phyloP scores from a whole-genome alignment of 2,329 filamentous ascomycete species.

The Pseudogymnoascus sp. region DNA sequence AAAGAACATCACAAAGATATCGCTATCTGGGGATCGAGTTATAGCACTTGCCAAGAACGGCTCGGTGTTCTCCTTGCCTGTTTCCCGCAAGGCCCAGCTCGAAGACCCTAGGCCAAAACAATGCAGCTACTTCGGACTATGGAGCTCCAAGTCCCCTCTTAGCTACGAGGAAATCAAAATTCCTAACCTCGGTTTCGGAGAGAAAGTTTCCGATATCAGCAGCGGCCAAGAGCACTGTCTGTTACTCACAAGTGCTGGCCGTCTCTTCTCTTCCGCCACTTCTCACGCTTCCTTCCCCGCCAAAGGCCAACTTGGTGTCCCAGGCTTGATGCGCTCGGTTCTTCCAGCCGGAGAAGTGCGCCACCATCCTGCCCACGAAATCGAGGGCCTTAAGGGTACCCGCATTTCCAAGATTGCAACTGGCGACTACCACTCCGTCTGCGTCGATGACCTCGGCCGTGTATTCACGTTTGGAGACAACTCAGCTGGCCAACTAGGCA shows the following conservation, averaged over 20 bases:
- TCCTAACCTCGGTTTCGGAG: slow-evolving; percentile 54
- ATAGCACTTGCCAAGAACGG: slow-evolving; percentile 70
- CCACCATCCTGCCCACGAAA: slow-evolving; percentile 70
- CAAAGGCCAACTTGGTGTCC: slow-evolving; percentile 79
- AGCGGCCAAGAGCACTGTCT: slow-evolving; percentile 81
- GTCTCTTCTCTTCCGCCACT: slow-evolving; percentile 81
- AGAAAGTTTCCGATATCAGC: slow-evolving; percentile 66
- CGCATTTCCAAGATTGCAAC: slow-evolving; percentile 68
- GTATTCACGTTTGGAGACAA: slow-evolving; percentile 91
- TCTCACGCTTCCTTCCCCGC: slow-evolving; percentile 71
- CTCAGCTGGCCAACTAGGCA: slow-evolving; percentile 81
- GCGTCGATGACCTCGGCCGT: slow-evolving; percentile 65
- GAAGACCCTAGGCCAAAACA: slow-evolving; percentile 57
- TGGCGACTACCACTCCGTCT: slow-evolving; percentile 81
- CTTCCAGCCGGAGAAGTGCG: slow-evolving; percentile 64
- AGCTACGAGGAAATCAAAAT: slow-evolving; percentile 70
- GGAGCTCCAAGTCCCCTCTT: slow-evolving; percentile 50
- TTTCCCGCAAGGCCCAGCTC: slow-evolving; percentile 63
- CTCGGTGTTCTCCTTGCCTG: slow-evolving; percentile 76
- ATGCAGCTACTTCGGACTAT: slow-evolving; percentile 65
- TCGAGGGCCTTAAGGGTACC: slow-evolving; percentile 62
- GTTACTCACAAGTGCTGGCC: slow-evolving; percentile 74
- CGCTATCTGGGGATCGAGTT: slow-evolving; percentile 74
- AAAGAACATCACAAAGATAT: slow-evolving; percentile 70
- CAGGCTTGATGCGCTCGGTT: slow-evolving; percentile 72